A percentile compares a stretch with the other conserved stretches of the same genome.
Conservation (phyloP, 257 asterid genomes). For the Jaltomata sinuosa region DNA sequence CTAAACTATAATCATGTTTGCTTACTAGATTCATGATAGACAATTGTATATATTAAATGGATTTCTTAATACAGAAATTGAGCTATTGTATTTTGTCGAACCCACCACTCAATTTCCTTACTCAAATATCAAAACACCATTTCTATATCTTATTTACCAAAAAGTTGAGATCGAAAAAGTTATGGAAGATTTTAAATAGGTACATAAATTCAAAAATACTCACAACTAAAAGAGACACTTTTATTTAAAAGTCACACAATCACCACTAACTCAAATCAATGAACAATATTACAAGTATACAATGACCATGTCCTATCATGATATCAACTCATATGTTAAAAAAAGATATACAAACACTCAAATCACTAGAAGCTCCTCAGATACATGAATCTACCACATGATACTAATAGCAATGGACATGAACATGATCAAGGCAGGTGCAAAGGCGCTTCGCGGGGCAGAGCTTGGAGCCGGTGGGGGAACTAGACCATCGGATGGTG, state of each 20-base stretch:
- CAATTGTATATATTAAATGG: too few species aligned
- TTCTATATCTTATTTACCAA: background rate
- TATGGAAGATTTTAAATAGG: background rate
- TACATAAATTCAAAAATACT: too few species aligned
- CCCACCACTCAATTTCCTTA: background rate
- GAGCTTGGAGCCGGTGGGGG: constrained; percentile 30
- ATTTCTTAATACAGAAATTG: background rate
- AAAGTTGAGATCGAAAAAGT: background rate
- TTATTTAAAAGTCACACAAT: background rate
- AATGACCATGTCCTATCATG: background rate
- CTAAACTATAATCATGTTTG: too few species aligned
- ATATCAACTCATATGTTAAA: background rate
- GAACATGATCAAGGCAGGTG: constrained; percentile 7
- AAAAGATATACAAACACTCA: constrained; percentile 3
- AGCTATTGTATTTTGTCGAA: background rate
- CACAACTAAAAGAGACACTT: too few species aligned
- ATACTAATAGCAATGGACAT: constrained; percentile 14
- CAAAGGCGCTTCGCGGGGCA: constrained; percentile 4
- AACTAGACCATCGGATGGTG: background rate
- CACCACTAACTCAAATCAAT: background rate
- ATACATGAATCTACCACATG: constrained; percentile 18
- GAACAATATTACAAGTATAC: background rate
- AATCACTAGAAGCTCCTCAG: constrained; percentile 1
- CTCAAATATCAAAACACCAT: background rate
- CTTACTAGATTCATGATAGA: too few species aligned